Conservation (phyloP, 2,329 filamentous ascomycete genomes). For the Trichoderma cornu-damae region DNA sequence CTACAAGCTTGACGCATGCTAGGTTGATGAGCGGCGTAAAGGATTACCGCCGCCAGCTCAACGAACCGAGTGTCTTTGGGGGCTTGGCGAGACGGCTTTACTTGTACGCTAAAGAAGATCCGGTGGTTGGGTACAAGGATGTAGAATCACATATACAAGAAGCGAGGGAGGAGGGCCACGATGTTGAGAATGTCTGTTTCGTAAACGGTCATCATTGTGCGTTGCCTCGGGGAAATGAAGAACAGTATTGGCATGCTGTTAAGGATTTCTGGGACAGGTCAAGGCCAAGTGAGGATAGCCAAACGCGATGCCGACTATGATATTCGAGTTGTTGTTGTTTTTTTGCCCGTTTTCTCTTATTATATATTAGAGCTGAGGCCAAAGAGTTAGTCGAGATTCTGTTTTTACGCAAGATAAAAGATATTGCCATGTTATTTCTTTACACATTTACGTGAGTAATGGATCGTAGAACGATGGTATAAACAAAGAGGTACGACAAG, state of each 20-base stretch:
- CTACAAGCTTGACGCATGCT: background rate
- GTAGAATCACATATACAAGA: slow-evolving; percentile 7
- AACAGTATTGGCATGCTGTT: slow-evolving; percentile 5
- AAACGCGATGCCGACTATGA: background rate
- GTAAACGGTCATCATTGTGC: background rate
- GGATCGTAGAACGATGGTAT: too few relatives aligned
- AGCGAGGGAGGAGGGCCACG: background rate
- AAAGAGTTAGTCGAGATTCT: too few relatives aligned
- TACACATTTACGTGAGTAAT: too few relatives aligned
- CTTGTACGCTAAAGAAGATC: slow-evolving; percentile 1
- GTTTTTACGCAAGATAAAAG: too few relatives aligned
- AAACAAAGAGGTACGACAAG: too few relatives aligned
- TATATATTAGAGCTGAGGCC: too few relatives aligned
- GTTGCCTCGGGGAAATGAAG: background rate
- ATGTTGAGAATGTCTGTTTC: background rate
- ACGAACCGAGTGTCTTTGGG: background rate
- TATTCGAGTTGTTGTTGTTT: background rate
- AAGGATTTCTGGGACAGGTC: background rate
- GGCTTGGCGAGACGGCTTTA: background rate
- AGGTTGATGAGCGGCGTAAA: background rate
- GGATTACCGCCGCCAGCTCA: background rate
- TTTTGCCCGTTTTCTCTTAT: too few relatives aligned
- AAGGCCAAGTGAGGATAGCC: background rate
- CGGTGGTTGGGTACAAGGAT: background rate
- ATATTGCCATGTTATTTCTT: too few relatives aligned